phyloP scores from a whole-genome alignment of 2,329 filamentous ascomycete species.

The Capronia coronata region DNA sequence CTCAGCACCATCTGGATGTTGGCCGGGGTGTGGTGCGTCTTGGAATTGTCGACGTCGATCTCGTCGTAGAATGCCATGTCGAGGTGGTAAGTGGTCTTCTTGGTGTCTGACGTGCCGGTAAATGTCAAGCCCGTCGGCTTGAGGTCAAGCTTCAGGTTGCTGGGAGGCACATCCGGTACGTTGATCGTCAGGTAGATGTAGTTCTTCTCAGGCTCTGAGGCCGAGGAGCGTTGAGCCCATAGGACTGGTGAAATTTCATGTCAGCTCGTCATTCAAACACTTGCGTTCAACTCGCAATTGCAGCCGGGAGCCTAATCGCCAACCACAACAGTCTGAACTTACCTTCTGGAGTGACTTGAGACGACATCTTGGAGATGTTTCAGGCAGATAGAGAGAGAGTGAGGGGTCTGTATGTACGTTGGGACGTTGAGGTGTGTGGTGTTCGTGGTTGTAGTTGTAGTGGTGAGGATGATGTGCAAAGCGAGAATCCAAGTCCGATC shows the following conservation, averaged over 20 bases:
- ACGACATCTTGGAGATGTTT: constrained; percentile 30
- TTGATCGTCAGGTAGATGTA: constrained; percentile 89
- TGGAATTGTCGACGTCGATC: constrained; percentile 78
- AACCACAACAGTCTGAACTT: too few relatives aligned
- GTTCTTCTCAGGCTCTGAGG: constrained; percentile 75
- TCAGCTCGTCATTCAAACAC: background rate
- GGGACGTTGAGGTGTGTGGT: background rate
- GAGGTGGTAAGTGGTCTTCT: constrained; percentile 81
- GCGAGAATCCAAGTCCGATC: background rate
- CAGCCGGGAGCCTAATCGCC: too few relatives aligned
- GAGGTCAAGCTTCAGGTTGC: constrained; percentile 74
- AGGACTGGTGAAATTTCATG: constrained; percentile 57
- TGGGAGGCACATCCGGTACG: constrained; percentile 73
- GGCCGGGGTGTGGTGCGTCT: constrained; percentile 80
- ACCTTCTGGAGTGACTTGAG: constrained; percentile 44
- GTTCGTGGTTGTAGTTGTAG: background rate
- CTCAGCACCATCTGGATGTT: constrained; percentile 84
- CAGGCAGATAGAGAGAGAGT: constrained; percentile 7
- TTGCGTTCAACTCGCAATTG: too few relatives aligned
- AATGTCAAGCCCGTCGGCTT: constrained; percentile 72
- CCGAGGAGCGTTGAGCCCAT: constrained; percentile 95
- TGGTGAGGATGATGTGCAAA: background rate
- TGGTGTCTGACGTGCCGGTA: constrained; percentile 71
- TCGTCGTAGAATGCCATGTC: constrained; percentile 83
- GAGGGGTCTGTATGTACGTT: background rate